Evolutionary conservation across 2,329 filamentous ascomycete genomes (phyloP), one percentile per base, ranked within the genome.

Genomic region (Calonectria montana): DNA sequence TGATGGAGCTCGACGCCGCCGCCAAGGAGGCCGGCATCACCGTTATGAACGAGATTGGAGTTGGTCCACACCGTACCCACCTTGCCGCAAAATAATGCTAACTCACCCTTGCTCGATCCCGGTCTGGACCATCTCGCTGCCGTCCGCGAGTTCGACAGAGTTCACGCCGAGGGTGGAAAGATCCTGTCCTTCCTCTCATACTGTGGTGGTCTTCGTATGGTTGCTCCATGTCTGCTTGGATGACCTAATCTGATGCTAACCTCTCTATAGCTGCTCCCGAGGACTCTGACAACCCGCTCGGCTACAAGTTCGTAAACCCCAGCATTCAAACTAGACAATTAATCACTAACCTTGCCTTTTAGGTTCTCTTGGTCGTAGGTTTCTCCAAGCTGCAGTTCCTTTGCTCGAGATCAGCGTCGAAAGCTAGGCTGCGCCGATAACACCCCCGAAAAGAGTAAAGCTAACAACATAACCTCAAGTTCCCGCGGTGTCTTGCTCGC

Each of bases 31-130:
- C 96, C 21, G 96, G 95, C 73, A 98, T 98, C 82, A 97, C 95
- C 13, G 96, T 98, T 82, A 96, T 98, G 94, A 98, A 98, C 86
- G 96, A 98, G 90, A 97, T 97, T 81, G 95, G 95, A 74, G 81
- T 94, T 72, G 84, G 86, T 80, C 18, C 27, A 25, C 48, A 25
- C 29, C 18, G 5, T 15, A 29, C 15, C 27, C 45, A 7, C 25
- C 6, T n/a, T 4, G 15, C 4, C 27, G 23, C 7, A 16, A 29
- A 16, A 16, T 16, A 27, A 31, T 47, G 53, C 57, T 50, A 13
- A 57, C 48, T 12, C 18, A 48, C 35, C 10, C 29, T 9, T 43
- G 75, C 71, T 78, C 67, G 77, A 80, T 67, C 78, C 79, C 41
- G 76, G 78, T 67, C 70, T 79, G 55, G 77, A 79, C 53, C 71